These are phyloP conservation scores for Heterobasidion annosum DNA, from an alignment of 1,284 basidiomycete species.

Conservation along the genomic window DNA sequence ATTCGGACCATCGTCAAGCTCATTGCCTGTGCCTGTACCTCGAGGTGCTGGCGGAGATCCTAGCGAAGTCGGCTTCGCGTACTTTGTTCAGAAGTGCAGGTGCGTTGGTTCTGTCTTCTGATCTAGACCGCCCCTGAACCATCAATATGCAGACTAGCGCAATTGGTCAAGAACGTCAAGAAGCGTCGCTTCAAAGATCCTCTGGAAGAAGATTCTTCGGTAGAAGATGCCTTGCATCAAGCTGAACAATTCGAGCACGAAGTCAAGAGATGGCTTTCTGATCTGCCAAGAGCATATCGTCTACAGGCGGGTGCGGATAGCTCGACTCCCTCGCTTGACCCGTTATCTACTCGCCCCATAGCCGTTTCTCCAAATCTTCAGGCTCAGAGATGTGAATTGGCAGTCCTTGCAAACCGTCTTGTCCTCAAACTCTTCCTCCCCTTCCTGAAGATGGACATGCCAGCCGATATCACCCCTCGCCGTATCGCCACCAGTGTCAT, in stretches of 20 bases:
- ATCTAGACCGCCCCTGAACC: not conserved
- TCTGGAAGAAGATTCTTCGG: conserved; percentile 19
- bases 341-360: conserved; percentile 6
- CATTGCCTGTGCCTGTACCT: conserved; percentile 27
- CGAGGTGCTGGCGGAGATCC: conserved; percentile 16
- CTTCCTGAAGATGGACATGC: conserved; percentile 34
- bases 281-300: conserved; percentile 36
- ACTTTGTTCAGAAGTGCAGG: conserved; percentile 40
- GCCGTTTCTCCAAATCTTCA: conserved; percentile 24
- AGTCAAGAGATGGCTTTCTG: conserved; percentile 40
- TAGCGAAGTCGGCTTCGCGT: conserved; percentile 25
- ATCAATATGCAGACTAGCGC: conserved; percentile 26
- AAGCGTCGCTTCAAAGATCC: conserved; percentile 32
- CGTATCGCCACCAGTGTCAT: conserved; percentile 48
- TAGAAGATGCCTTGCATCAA: conserved; percentile 37
- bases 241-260: conserved; percentile 48
- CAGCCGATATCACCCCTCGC: conserved; percentile 22
- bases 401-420: conserved; percentile 47
- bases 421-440: conserved; percentile 61
- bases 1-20: conserved; percentile 35
- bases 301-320: conserved; percentile 24
- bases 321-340: conserved; percentile 4
- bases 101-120: conserved; percentile 15
- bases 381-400: conserved; percentile 48
- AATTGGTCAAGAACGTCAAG: conserved; percentile 41